Evolutionary conservation across 805 yeast genomes (phyloP).

Genomic region (Priceomyces carsonii): DNA sequence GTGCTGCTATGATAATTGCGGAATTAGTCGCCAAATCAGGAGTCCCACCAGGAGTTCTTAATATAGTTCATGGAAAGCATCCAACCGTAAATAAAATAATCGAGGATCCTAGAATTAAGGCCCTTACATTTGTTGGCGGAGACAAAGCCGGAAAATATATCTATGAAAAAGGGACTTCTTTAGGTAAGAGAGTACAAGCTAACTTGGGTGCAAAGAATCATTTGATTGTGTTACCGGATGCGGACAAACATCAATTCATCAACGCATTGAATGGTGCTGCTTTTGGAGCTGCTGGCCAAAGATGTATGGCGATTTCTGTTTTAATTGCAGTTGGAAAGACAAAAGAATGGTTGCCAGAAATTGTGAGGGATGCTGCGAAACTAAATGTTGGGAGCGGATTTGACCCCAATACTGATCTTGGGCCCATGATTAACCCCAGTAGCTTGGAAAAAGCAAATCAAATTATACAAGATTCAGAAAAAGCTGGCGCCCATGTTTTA

Average conservation of each 20-base stretch:
- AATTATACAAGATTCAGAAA: slow-evolving; percentile 55
- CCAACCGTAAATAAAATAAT: slow-evolving; percentile 69
- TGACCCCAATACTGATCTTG: slow-evolving; percentile 60
- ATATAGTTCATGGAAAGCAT: slow-evolving; percentile 72
- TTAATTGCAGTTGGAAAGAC: slow-evolving; percentile 71
- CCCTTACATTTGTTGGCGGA: slow-evolving; percentile 78
- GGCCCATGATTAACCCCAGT: slow-evolving; percentile 70
- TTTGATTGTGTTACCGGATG: slow-evolving; percentile 71
- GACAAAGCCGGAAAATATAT: slow-evolving; percentile 78
- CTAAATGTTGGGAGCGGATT: slow-evolving; percentile 69
- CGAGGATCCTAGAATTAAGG: slow-evolving; percentile 74
- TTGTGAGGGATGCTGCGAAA: slow-evolving; percentile 55
- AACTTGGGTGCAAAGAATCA: slow-evolving; percentile 82
- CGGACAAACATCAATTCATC: slow-evolving; percentile 61
- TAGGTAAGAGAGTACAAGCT: slow-evolving; percentile 76
- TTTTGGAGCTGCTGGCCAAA: slow-evolving; percentile 83
- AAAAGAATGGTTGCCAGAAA: slow-evolving; percentile 61
- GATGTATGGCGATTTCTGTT: slow-evolving; percentile 78
- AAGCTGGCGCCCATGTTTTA: slow-evolving; percentile 60
- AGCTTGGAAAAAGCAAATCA: slow-evolving; percentile 54
- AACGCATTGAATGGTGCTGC: slow-evolving; percentile 74
- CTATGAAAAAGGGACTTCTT: slow-evolving; percentile 60
- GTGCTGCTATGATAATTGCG: slow-evolving; percentile 73
- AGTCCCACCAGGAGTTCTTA: slow-evolving; percentile 71
- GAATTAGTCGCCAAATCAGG: slow-evolving; percentile 75